Evolutionary conservation across 805 yeast species (phyloP), one percentile per base, ranked within the genome.

Genomic region (Debaryomyces castellii): DNA sequence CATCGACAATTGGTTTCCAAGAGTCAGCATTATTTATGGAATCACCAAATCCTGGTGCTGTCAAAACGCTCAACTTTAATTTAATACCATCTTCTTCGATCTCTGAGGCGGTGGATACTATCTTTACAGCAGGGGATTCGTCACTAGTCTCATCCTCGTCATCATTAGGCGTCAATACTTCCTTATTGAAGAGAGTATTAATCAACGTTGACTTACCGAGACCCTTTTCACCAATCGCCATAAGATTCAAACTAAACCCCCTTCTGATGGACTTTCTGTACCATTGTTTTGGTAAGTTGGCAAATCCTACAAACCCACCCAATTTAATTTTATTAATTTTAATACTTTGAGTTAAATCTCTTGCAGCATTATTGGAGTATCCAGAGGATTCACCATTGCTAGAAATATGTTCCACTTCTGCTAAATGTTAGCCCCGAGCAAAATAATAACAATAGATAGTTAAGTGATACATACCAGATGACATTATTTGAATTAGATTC

Each of bases 261-360:
- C 88, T 80, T 67, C 87, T 85, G 50, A 89, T 81, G 2, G 96
- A 85, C 68, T 87, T 89, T 70, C 96, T 83, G 72, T 94, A 98
- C 97, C 97, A 94, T 74, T 94, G 99, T 63, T 91, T 94, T 48
- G 99, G 99, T 61, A 94, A 77, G 70, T 91, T 94, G 54, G 97
- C 96, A 71, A 94, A 94, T 5, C 99, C 99, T 46, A 94, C 99
- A 63, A 87, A 91, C 3, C 96, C 92, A 55, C 85, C 87, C 57
- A 92, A 81, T 63, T 89, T 89, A 57, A 96, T 84, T 56, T 85
- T 83, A 58, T 89, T 80, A 50, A 89, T 74, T 57, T 85, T 85
- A 50, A 80, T 69, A 32, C 76, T 80, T 46, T 58, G 56, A 40
- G 50, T 27, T 16, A 50, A 40, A 4, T 50, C 55, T 40, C 21